Percentiles rank a stretch among this genome's conserved stretches.
Evolutionary conservation across 2,329 filamentous ascomycete genomes (phyloP).

Genomic region (Apiospora phragmitis): DNA sequence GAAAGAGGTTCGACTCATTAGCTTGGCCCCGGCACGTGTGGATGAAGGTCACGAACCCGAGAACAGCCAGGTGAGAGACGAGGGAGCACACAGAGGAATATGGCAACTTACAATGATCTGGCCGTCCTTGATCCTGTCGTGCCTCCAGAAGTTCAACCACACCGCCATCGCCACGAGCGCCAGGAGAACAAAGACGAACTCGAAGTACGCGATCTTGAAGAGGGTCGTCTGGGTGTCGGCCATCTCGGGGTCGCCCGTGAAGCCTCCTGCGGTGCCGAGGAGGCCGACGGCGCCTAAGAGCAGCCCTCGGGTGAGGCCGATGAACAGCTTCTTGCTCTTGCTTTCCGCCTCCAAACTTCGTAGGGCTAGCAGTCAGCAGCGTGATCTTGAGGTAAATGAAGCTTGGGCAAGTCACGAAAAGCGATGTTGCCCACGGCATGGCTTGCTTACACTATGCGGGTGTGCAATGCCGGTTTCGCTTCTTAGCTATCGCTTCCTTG

Average conservation of each 20-base stretch:
- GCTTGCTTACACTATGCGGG: slow-evolving; percentile 13
- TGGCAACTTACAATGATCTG: not conserved
- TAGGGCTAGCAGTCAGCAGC: not conserved
- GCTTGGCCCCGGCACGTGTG: not conserved
- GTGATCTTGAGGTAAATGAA: not conserved
- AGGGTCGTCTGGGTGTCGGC: not conserved
- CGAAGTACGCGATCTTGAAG: not conserved
- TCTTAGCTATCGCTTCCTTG: no score
- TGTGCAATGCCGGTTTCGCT: no score
- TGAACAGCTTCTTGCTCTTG: not conserved
- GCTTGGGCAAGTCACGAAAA: not conserved
- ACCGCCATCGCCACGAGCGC: not conserved
- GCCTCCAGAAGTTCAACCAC: not conserved
- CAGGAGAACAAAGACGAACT: not conserved
- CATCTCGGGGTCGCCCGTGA: slow-evolving; percentile 3
- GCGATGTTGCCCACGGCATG: not conserved
- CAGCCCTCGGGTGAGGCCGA: not conserved
- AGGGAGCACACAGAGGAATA: not conserved
- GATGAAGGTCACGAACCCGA: no score
- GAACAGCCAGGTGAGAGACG: not conserved
- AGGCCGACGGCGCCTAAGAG: slow-evolving; percentile 9
- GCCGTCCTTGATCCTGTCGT: not conserved
- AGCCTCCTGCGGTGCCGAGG: not conserved
- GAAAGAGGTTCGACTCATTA: not conserved
- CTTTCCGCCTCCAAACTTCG: not conserved